These are phyloP conservation scores for Penicillium sp. DNA, from an alignment of 2,329 filamentous ascomycete genomes.

Conservation along the genomic window DNA sequence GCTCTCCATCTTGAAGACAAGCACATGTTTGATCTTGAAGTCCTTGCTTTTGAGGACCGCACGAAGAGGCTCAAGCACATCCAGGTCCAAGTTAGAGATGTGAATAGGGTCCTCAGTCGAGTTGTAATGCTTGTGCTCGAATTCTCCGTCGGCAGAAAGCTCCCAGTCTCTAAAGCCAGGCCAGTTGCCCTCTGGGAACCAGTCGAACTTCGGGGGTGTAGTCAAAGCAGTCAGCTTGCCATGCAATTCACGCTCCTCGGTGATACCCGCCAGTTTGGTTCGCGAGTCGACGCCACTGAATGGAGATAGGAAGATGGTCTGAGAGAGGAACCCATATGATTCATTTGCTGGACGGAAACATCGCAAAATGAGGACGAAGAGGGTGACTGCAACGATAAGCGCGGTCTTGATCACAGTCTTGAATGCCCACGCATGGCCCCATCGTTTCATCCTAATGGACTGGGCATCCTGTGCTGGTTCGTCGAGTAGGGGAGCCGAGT, in stretches of 20 bases:
- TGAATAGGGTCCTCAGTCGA: constrained; percentile 40
- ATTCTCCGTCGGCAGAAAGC: neutral
- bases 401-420: constrained; percentile 12
- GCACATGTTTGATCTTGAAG: constrained; percentile 43
- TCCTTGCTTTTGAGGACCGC: constrained; percentile 18
- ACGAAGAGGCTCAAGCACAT: constrained; percentile 25
- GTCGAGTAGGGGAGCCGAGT: constrained; percentile 11
- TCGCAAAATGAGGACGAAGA: constrained; percentile 26
- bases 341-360: constrained; percentile 26
- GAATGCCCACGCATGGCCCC: neutral
- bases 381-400: constrained; percentile 21
- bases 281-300: constrained; percentile 16
- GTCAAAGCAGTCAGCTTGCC: constrained; percentile 20
- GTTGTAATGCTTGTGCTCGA: constrained; percentile 31
- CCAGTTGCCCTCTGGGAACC: constrained; percentile 17
- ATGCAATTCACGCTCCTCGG: constrained; percentile 11
- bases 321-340: constrained; percentile 19
- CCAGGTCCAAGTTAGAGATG: constrained; percentile 39
- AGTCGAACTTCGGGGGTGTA: constrained; percentile 13
- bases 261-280: constrained; percentile 12
- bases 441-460: neutral
- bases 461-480: neutral
- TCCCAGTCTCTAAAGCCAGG: constrained; percentile 26
- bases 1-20: constrained; percentile 46
- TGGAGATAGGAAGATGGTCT: constrained; percentile 18